Conservation (phyloP, 495 filamentous ascomycete species). For the Penicillium turbatum region DNA sequence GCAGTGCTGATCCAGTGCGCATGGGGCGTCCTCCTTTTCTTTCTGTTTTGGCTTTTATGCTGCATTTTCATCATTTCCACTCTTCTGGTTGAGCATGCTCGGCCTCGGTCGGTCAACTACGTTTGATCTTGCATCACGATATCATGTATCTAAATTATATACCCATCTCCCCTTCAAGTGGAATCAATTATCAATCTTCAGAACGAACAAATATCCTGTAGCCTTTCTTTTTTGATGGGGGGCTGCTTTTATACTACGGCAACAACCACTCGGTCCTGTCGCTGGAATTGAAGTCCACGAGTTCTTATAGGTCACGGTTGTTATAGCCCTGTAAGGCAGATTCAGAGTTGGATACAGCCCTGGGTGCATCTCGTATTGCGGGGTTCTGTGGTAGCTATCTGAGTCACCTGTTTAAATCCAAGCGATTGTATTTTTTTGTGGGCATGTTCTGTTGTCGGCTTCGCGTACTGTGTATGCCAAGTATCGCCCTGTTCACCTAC, state of each 20-base stretch:
- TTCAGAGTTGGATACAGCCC: too few species aligned
- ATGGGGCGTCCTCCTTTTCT: constrained; percentile 7
- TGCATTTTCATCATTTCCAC: constrained; percentile 17
- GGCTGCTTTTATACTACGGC: neutral
- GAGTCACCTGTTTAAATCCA: too few species aligned
- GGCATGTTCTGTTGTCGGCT: too few species aligned
- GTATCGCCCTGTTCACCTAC: too few species aligned
- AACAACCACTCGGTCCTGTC: neutral
- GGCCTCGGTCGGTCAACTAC: neutral
- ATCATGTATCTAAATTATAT: constrained; percentile 27
- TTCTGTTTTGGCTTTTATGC: constrained; percentile 5
- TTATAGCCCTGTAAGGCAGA: too few species aligned
- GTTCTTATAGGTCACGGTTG: too few species aligned
- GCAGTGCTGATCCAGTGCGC: constrained; percentile 1
- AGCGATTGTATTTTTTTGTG: too few species aligned
- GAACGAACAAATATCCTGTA: neutral
- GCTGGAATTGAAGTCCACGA: too few species aligned
- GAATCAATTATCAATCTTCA: neutral
- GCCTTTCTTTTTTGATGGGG: neutral
- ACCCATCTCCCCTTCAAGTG: constrained; percentile 20
- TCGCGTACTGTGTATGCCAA: too few species aligned
- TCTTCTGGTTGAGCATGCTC: constrained; percentile 10
- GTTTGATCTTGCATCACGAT: constrained; percentile 28
- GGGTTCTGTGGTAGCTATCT: too few species aligned
- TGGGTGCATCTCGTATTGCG: too few species aligned